Base-by-base conservation (phyloP, 2,329 filamentous ascomycete genomes). In the Pseudogymnoascus sp. region DNA sequence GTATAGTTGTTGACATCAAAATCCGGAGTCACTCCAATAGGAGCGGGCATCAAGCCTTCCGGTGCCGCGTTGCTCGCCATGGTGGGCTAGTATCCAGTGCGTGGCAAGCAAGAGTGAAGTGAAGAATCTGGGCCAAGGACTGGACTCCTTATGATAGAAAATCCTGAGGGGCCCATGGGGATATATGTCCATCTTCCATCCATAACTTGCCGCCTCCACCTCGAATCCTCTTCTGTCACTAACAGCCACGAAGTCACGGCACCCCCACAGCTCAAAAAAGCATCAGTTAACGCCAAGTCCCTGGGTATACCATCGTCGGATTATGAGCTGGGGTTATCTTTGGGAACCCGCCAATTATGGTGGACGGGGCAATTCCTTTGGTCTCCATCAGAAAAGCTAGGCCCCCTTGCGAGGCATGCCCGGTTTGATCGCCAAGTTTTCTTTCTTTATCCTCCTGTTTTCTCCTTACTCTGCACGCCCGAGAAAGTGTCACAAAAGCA, bases 31-130 rank as follows among this genome's bases (percentile, higher is more conserved):
- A 33, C 49, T 33, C 49, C 49, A 19, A 55, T 2, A 19, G 49
- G 49, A 55, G 49, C n/a, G 49, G 49, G 49, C 49, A 55, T 55
- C 49, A 55, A 55, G 49, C 49, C 49, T 55, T 55, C 49, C 49
- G 49, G 49, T 55, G 49, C 49, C 19, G 49, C 11, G 5, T 55
- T 55, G 49, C 49, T 33, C 49, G 49, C 49, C 49, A 55, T 55
- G n/a, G 3, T 14, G n/a, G 29, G 33, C 10, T 19, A 12, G 12
- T 52, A 55, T 33, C 45, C 10, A 52, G 29, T 19, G 11, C 49
- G 49, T 33, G 29, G 33, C 26, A 55, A 43, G 16, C 38, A 39
- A 29, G 29, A 33, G n/a, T 12, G 49, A 33, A 55, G 49, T 55
- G 29, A 55, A 55, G 49, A 55, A 33, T 55, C n/a, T 19, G 26